Conservation (phyloP, 768 basidiomycete species). For the Xerocomus brunneocitrinus region DNA sequence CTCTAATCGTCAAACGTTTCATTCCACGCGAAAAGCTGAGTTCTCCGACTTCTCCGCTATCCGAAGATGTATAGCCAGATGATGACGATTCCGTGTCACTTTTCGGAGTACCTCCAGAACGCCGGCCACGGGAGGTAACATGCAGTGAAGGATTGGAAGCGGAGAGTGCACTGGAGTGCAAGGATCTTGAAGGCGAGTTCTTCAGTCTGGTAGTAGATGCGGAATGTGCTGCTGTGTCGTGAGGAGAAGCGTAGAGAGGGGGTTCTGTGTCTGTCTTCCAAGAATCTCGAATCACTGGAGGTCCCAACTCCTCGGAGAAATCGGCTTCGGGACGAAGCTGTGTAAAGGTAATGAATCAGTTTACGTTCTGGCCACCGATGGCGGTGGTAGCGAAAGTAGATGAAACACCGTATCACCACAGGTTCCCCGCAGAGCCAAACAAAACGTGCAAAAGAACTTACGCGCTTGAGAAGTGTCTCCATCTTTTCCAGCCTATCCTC, state of each 20-base stretch:
- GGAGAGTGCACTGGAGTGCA: constrained; percentile 6
- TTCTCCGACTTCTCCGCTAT: constrained; percentile 36
- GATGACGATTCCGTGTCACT: constrained; percentile 29
- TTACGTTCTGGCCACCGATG: not conserved
- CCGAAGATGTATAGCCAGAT: constrained; percentile 28
- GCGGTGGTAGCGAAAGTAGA: not conserved
- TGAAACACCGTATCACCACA: not conserved
- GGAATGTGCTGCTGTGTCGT: constrained; percentile 22
- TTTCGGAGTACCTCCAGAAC: constrained; percentile 21
- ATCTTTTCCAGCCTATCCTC: constrained; percentile 57
- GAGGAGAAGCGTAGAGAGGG: constrained; percentile 5
- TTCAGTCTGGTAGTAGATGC: constrained; percentile 14
- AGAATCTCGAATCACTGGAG: constrained; percentile 56
- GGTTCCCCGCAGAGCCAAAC: not conserved
- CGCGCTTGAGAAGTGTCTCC: constrained; percentile 50
- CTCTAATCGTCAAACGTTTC: constrained; percentile 35
- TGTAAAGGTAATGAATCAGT: constrained; percentile 12
- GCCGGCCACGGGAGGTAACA: constrained; percentile 6
- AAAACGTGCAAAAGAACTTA: constrained; percentile 23
- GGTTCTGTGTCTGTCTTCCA: constrained; percentile 44
- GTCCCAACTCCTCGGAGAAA: constrained; percentile 60
- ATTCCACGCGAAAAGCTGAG: constrained; percentile 37
- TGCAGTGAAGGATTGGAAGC: constrained; percentile 7
- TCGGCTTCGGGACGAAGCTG: constrained; percentile 62
- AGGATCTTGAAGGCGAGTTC: constrained; percentile 8